Percentiles rank a stretch among this genome's conserved stretches.
Evolutionary conservation across 768 basidiomycete genomes (phyloP).

Genomic region (Suillus bovinus): DNA sequence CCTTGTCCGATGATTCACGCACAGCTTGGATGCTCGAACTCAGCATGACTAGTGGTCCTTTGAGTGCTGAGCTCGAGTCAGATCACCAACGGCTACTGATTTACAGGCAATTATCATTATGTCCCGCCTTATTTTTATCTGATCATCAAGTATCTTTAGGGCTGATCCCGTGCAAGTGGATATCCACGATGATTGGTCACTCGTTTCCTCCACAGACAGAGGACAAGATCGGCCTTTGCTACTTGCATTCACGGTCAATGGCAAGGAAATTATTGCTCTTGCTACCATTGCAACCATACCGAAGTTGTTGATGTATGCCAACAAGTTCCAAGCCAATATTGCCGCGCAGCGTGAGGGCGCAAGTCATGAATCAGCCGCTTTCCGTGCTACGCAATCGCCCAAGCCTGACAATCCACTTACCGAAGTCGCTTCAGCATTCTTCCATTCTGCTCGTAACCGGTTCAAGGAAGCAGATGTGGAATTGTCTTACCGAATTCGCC

Average conservation of each 20-base stretch:
- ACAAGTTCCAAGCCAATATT: constrained; percentile 74
- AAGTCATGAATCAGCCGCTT: constrained; percentile 74
- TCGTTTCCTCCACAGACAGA: constrained; percentile 39
- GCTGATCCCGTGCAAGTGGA: constrained; percentile 77
- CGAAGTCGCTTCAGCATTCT: constrained; percentile 83
- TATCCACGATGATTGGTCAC: constrained; percentile 83
- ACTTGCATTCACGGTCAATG: constrained; percentile 74
- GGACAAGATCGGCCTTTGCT: constrained; percentile 54
- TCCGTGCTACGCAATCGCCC: constrained; percentile 68
- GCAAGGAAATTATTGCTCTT: constrained; percentile 64
- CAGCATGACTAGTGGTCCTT: constrained; percentile 68
- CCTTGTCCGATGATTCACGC: constrained; percentile 31
- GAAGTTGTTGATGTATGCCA: constrained; percentile 68
- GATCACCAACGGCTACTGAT: constrained; percentile 74
- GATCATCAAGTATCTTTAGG: constrained; percentile 36
- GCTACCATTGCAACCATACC: constrained; percentile 78
- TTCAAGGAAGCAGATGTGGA: constrained; percentile 67
- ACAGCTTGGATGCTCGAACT: constrained; percentile 66
- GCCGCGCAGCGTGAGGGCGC: constrained; percentile 75
- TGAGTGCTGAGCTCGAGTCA: constrained; percentile 69
- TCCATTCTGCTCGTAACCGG: constrained; percentile 68
- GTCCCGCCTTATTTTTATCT: neutral
- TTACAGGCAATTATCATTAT: constrained; percentile 57
- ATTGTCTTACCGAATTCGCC: constrained; percentile 62
- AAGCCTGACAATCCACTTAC: constrained; percentile 81